Evolutionary conservation across 2,329 filamentous ascomycete species (phyloP).

Genomic region (Diaporthe sp.): DNA sequence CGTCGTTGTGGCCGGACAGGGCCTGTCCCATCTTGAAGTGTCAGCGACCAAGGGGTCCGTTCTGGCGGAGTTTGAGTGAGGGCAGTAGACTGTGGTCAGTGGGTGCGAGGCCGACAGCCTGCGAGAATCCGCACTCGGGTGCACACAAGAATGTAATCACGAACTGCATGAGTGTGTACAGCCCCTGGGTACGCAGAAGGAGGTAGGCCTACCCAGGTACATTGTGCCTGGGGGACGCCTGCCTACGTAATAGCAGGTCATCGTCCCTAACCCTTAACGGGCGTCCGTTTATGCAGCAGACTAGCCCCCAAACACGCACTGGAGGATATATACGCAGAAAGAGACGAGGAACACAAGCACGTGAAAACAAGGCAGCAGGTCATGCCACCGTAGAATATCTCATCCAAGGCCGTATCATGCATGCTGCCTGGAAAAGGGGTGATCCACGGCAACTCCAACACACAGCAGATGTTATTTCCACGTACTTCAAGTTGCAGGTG

Average conservation of each 20-base stretch:
- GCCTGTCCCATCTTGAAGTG: constrained; percentile 36
- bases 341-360: background rate
- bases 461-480: background rate
- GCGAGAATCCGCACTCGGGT: background rate
- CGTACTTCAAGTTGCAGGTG: background rate
- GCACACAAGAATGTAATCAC: background rate
- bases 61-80: background rate
- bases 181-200: background rate
- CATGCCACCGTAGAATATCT: background rate
- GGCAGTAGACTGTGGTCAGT: background rate
- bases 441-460: no score
- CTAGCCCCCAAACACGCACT: background rate
- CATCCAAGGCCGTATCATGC: background rate
- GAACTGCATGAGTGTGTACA: background rate
- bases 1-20: constrained; percentile 27
- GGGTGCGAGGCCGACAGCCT: background rate
- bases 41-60: background rate
- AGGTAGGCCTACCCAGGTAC: background rate
- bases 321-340: background rate
- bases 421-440: background rate
- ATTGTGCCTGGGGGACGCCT: background rate
- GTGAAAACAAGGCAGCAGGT: background rate
- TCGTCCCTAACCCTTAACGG: background rate
- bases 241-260: background rate
- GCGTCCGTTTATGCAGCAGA: no score